These are phyloP conservation scores for Neurospora tetraspora DNA, from an alignment of 495 filamentous ascomycete genomes.

Conservation along the genomic window DNA sequence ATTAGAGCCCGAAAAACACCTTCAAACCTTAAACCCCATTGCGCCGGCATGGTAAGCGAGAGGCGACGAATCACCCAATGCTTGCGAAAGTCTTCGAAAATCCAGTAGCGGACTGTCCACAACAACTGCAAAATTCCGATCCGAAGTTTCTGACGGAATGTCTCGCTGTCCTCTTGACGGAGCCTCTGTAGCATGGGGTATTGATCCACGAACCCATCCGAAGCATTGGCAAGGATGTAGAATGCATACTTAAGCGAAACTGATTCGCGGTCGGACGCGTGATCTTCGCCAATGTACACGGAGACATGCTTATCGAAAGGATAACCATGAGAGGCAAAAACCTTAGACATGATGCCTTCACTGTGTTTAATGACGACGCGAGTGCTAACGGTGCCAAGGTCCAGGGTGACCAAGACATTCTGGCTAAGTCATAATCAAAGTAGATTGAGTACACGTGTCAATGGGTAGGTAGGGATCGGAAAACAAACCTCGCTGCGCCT, in stretches of 20 bases:
- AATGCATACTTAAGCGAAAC: background rate
- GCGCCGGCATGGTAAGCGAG: background rate
- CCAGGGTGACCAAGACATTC: background rate
- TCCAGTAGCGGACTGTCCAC: background rate
- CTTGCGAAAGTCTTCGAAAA: background rate
- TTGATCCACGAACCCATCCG: background rate
- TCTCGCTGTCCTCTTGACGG: background rate
- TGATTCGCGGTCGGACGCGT: background rate
- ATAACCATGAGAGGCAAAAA: background rate
- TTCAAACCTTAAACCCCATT: background rate
- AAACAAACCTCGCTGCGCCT: background rate
- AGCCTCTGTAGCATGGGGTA: background rate
- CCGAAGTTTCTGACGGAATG: background rate
- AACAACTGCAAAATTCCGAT: background rate
- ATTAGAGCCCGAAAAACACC: fast-evolving
- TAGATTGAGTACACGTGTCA: background rate
- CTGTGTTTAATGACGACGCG: background rate
- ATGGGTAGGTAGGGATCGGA: background rate
- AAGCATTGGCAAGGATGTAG: background rate
- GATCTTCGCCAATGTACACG: background rate
- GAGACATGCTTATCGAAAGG: background rate
- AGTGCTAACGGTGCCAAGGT: background rate
- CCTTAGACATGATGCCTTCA: background rate
- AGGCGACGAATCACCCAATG: background rate
- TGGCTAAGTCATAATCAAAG: background rate